Conservation (phyloP, 2,329 filamentous ascomycete species). For the Trichoderma koningiopsis region DNA sequence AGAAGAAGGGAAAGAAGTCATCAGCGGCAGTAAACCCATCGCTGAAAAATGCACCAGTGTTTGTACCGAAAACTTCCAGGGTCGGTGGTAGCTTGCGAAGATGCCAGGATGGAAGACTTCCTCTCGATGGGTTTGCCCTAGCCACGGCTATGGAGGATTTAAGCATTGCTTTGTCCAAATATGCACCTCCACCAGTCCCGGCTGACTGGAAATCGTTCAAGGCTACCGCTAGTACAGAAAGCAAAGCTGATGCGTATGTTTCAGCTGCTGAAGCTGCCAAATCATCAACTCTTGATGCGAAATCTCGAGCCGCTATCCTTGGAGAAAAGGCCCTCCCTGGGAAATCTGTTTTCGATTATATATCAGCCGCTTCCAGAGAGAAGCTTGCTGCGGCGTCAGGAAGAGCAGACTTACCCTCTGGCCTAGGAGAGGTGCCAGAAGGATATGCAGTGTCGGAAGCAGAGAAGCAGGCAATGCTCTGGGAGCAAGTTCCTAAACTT, state of each 20-base stretch:
- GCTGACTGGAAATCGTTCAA: conserved; percentile 72
- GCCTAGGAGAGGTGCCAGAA: conserved; percentile 70
- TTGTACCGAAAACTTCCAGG: conserved; percentile 62
- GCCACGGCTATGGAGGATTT: conserved; percentile 53
- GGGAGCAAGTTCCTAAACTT: conserved; percentile 62
- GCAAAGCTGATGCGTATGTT: conserved; percentile 46
- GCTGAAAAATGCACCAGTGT: conserved; percentile 68
- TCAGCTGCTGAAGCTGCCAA: conserved; percentile 79
- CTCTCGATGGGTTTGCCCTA: conserved; percentile 78
- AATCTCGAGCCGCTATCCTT: conserved; percentile 74
- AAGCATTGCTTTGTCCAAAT: conserved; percentile 42
- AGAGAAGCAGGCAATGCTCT: conserved; percentile 60
- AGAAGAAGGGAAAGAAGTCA: conserved; percentile 63
- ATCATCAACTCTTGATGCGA: conserved; percentile 72
- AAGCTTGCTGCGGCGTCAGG: conserved; percentile 76
- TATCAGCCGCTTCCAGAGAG: conserved; percentile 76
- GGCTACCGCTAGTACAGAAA: conserved; percentile 29
- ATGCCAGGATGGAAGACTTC: conserved; percentile 81
- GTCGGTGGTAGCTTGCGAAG: conserved; percentile 48
- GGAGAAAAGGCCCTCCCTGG: conserved; percentile 78
- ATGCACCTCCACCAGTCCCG: conserved; percentile 69
- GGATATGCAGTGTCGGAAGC: conserved; percentile 65
- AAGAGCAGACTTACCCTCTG: conserved; percentile 74
- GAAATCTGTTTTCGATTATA: conserved; percentile 94
- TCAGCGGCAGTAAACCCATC: conserved; percentile 63